Evolutionary conservation across 176 grass and related monocot species (phyloP), one percentile per base, ranked within the genome.

Genomic region (Bothriochloa decipiens): DNA sequence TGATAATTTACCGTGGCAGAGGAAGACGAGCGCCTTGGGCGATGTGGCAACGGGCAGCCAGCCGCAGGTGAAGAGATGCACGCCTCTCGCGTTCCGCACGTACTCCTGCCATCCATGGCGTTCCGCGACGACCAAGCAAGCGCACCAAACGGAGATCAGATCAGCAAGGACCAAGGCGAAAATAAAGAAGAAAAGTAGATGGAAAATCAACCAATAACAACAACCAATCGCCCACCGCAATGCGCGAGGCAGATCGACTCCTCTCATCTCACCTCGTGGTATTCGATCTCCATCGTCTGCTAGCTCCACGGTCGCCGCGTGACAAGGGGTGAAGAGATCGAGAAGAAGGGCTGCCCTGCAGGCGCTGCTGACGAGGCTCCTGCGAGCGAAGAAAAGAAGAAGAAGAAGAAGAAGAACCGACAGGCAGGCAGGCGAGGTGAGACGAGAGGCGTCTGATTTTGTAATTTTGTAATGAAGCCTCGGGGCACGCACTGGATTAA

Each of bases 41-140:
- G 91, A 70, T 43, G 87, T 40, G 39, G 83, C 81, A 5, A 55
- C 25, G 13, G 95, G 95, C 15, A 95, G 52, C 95, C 95, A 98
- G 74, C 91, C 94, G 87, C 95, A 98, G 47, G 95, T 98, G 87
- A 98, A 98, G 71, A 98, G 92, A 75, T 85, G 89, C 83, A 95
- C 55, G 12, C 95, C 95, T 86, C 92, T 93, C 68, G 82, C 70
- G 87, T 81, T 97, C 91, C 36, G 82, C 46, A 97, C 91, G 62
- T 95, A 97, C 68, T 93, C 95, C 95, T 97, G 82, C 29, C 0
- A 43, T 74, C 41, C 61, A 42, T 9, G 53, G n/a, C 41, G 66
- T 58, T 45, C 20, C 64, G 64, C 27, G 29, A 36, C 29, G 29
- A 25, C 22, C 29, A 18, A 17, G 6, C 17, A 67, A 20, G 14